A percentile compares a stretch with the other conserved stretches of the same genome.
These are phyloP conservation scores for Russula emetica DNA, from an alignment of 768 basidiomycete species.

Conservation along the genomic window DNA sequence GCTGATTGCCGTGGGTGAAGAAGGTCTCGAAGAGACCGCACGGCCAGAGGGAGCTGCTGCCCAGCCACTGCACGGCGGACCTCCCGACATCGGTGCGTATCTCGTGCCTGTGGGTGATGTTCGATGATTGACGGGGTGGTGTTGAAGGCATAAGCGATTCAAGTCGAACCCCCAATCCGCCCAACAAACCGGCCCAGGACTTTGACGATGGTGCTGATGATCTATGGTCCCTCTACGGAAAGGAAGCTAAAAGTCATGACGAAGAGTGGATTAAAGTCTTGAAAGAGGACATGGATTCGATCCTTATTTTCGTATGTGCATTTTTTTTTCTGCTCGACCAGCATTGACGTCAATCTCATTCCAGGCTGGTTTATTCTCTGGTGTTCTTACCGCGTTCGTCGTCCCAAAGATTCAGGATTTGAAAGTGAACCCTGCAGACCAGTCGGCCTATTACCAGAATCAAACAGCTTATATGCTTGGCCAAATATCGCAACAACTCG, in stretches of 20 bases:
- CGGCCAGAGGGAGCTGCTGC: not conserved
- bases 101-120: not conserved
- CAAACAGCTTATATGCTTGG: conserved; percentile 3
- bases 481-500: conserved; percentile 11
- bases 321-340: not conserved
- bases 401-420: conserved; percentile 5
- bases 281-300: not conserved
- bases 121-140: not conserved
- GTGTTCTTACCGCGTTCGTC: conserved; percentile 16
- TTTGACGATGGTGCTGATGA: conserved; percentile 2
- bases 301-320: not conserved
- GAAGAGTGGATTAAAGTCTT: not conserved
- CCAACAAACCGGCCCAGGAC: not conserved
- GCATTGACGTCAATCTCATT: not conserved
- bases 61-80: not conserved
- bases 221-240: conserved; percentile 5
- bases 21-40: not conserved
- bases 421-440: conserved; percentile 10
- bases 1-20: not conserved
- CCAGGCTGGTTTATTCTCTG: conserved; percentile 24
- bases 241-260: not conserved
- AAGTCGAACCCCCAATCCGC: too few species aligned
- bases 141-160: not conserved
- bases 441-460: not conserved
- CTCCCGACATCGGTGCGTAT: not conserved